These are phyloP conservation scores for Hypoxylon cercidicola DNA, from an alignment of 495 filamentous ascomycete genomes.

Conservation along the genomic window DNA sequence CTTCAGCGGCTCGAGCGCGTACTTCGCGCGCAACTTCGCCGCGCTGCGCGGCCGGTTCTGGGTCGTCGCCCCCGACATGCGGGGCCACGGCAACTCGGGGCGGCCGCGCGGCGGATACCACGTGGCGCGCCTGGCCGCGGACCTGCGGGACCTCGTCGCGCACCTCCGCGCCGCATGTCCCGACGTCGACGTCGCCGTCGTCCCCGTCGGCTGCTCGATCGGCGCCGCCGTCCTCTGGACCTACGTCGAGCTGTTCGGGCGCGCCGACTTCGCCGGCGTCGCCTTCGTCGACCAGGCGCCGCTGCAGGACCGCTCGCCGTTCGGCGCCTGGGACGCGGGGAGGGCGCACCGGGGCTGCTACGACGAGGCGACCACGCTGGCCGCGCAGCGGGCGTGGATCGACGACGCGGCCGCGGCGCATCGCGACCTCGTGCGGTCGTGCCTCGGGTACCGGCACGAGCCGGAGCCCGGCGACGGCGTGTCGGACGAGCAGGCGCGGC, in stretches of 20 bases:
- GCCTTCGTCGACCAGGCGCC: slow-evolving; percentile 61
- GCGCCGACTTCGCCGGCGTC: slow-evolving; percentile 43
- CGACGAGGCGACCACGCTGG: slow-evolving; percentile 48
- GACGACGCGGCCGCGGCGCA: slow-evolving; percentile 39
- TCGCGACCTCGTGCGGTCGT: slow-evolving; percentile 48
- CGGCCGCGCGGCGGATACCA: slow-evolving; percentile 54
- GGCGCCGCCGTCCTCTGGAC: slow-evolving; percentile 59
- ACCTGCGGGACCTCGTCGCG: slow-evolving; percentile 50
- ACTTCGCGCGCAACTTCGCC: slow-evolving; percentile 54
- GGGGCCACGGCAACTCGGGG: slow-evolving; percentile 55
- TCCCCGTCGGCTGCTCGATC: slow-evolving; percentile 56
- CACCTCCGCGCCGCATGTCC: slow-evolving; percentile 28
- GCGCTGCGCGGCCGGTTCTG: slow-evolving; percentile 39
- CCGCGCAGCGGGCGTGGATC: slow-evolving; percentile 50
- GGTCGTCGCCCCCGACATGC: slow-evolving; percentile 56
- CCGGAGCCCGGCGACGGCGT: slow-evolving; percentile 27
- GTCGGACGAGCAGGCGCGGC: slow-evolving; percentile 27
- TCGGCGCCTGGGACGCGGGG: slow-evolving; percentile 42
- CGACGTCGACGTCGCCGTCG: slow-evolving; percentile 19
- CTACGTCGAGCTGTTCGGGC: slow-evolving; percentile 55
- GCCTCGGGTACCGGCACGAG: slow-evolving; percentile 52
- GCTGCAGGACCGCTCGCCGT: slow-evolving; percentile 51
- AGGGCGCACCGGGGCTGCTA: slow-evolving; percentile 52
- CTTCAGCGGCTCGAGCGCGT: slow-evolving; percentile 56
- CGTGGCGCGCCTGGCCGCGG: slow-evolving; percentile 55